phyloP scores from a whole-genome alignment of 352 stramenopile species.

The Phytophthora ohioensis region DNA sequence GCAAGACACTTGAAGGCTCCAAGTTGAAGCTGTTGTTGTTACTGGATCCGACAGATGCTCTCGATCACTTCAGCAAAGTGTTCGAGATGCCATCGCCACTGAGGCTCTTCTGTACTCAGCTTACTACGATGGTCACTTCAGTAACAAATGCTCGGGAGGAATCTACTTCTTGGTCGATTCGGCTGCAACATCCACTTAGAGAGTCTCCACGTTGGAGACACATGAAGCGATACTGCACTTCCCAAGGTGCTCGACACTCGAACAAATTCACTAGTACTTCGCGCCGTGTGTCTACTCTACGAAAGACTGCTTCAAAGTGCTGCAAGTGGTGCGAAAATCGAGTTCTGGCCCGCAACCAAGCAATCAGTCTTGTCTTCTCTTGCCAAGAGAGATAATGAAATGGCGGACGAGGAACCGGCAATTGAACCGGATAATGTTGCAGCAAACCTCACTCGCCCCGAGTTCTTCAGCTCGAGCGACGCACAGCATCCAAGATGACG shows the following conservation, averaged over 20 bases:
- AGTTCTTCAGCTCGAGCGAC: background rate
- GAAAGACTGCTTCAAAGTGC: slow-evolving; percentile 15
- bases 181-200: slow-evolving; percentile 7
- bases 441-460: background rate
- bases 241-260: slow-evolving; percentile 1
- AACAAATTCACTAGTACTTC: slow-evolving; percentile 1
- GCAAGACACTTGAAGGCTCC: background rate
- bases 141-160: slow-evolving; percentile 2
- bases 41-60: background rate
- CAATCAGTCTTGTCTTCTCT: slow-evolving; percentile 15
- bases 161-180: slow-evolving; percentile 1
- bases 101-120: slow-evolving; percentile 6
- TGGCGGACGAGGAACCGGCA: background rate
- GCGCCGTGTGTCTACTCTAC: slow-evolving; percentile 11
- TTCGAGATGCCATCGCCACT: background rate
- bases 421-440: background rate
- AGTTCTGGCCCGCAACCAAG: slow-evolving; percentile 6
- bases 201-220: background rate
- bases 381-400: background rate
- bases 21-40: background rate
- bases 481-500: background rate
- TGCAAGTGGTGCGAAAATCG: background rate
- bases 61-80: background rate
- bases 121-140: slow-evolving; percentile 10
- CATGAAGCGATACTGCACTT: background rate